Evolutionary conservation across 257 asterid genomes (phyloP).

Genomic region (Solanum pimpinellifolium): DNA sequence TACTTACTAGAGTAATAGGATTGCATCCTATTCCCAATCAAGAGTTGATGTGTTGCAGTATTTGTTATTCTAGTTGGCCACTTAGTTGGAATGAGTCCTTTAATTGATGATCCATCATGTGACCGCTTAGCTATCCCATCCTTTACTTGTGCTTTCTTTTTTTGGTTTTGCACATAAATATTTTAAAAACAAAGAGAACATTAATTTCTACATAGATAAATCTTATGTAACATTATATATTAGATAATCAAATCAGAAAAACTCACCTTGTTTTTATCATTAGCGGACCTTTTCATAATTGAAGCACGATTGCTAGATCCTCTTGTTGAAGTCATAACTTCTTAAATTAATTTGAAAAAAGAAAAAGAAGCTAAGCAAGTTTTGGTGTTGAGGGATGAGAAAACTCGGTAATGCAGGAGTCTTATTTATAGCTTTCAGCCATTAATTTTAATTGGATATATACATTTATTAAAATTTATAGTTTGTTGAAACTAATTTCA

Average conservation of each 20-base stretch:
- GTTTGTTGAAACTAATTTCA: too few relatives aligned
- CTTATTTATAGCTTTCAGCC: neutral
- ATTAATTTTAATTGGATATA: neutral
- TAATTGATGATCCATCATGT: too few relatives aligned
- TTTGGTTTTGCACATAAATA: neutral
- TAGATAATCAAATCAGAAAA: neutral
- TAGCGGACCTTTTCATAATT: neutral
- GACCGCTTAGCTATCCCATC: neutral
- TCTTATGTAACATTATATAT: too few relatives aligned
- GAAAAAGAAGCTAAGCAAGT: neutral
- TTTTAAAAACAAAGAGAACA: too few relatives aligned
- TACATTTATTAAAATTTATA: neutral
- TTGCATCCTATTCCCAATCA: too few relatives aligned
- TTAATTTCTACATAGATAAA: too few relatives aligned
- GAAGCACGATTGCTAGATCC: neutral
- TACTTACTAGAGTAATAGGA: too few relatives aligned
- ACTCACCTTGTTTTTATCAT: neutral
- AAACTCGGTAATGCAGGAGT: neutral
- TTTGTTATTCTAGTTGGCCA: neutral
- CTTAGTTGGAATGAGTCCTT: neutral
- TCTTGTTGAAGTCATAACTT: neutral
- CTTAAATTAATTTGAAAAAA: neutral
- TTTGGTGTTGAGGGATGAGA: neutral
- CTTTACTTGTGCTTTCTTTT: too few relatives aligned
- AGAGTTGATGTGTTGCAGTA: neutral